phyloP scores from a whole-genome alignment of 768 basidiomycete genomes.

The Trametes gibbosa region DNA sequence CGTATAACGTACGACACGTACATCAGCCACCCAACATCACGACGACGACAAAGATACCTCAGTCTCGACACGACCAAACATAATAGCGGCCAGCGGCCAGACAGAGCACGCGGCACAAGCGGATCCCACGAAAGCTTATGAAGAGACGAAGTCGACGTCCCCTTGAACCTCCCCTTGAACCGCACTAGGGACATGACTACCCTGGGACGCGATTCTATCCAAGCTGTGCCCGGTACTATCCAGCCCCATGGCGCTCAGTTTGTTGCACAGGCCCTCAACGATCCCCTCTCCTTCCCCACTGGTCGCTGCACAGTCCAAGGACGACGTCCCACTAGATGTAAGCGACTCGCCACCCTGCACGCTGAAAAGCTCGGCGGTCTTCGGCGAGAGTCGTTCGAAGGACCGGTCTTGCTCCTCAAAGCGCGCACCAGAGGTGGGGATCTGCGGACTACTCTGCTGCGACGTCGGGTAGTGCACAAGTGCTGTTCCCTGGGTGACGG shows the following conservation, averaged over 20 bases:
- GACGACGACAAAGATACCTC: conserved; percentile 9
- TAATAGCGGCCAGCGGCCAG: conserved; percentile 14
- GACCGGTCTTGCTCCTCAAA: conserved; percentile 46
- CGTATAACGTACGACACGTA: conserved; percentile 19
- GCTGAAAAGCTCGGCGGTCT: conserved; percentile 38
- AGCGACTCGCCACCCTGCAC: conserved; percentile 35
- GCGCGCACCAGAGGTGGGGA: conserved; percentile 25
- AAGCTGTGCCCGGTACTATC: not conserved
- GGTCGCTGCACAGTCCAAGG: not conserved
- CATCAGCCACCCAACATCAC: conserved; percentile 12
- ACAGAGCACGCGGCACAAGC: not conserved
- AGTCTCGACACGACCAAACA: conserved; percentile 7
- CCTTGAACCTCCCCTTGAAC: not conserved
- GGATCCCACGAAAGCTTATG: conserved; percentile 1
- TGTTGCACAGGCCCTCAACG: conserved; percentile 4
- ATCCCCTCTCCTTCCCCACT: not conserved
- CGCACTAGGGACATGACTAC: not conserved
- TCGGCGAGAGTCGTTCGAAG: conserved; percentile 49
- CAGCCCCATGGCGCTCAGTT: conserved; percentile 13
- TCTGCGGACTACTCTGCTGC: conserved; percentile 19
- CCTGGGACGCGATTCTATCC: not conserved
- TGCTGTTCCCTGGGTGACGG: conserved; percentile 30
- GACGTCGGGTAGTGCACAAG: conserved; percentile 39
- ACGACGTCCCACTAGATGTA: not conserved
- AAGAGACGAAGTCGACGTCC: not conserved